These are phyloP conservation scores for Mercurialis annua DNA, from an alignment of 345 rosid genomes.

Conservation along the genomic window DNA sequence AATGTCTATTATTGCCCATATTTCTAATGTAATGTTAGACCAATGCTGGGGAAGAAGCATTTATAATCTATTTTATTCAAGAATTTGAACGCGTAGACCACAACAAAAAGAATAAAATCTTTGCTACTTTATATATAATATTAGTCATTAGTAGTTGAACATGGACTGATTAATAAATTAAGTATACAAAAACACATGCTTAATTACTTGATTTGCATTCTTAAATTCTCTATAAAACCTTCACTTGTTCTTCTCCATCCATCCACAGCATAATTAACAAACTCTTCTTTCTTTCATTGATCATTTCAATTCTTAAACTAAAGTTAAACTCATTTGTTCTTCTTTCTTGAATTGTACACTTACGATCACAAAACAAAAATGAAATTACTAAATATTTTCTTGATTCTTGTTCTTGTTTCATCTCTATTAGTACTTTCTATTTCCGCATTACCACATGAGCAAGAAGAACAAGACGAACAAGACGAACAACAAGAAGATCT, in stretches of 20 bases:
- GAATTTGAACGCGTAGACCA: no score
- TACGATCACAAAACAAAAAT: neutral
- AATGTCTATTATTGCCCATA: no score
- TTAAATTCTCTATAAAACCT: neutral
- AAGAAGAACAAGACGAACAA: neutral
- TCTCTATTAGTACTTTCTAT: neutral
- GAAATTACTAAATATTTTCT: slow-evolving; percentile 5
- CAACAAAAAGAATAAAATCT: no score
- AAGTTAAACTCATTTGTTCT: neutral
- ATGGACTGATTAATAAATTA: no score
- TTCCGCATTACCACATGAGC: neutral
- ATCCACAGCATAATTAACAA: neutral
- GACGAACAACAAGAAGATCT: neutral
- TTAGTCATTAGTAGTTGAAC: neutral
- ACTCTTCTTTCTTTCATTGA: neutral
- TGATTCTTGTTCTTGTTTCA: neutral
- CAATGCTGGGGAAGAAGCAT: no score
- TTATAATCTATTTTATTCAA: no score
- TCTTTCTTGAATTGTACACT: neutral
- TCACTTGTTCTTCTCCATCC: neutral
- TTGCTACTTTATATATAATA: no score
- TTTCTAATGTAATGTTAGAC: no score
- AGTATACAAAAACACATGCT: no score
- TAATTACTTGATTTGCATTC: neutral
- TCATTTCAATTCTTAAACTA: neutral